Conservation (phyloP, 179 eudicot genomes). For the Silene vulgaris region DNA sequence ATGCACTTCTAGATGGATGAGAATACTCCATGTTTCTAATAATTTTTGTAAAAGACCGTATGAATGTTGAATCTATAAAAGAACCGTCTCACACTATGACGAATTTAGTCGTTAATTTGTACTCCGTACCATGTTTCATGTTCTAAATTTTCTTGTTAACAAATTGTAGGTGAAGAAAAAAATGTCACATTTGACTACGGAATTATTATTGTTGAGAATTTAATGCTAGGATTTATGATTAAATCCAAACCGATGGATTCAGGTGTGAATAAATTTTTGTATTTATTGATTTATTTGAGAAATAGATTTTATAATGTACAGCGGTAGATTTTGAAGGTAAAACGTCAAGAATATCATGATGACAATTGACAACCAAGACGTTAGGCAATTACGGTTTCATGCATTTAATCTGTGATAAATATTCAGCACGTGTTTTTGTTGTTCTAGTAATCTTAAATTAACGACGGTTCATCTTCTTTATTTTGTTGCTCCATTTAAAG, state of each 20-base stretch:
- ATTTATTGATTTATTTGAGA: constrained; percentile 1
- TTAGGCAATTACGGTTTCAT: not conserved
- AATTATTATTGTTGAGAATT: constrained; percentile 10
- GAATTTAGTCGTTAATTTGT: too few species aligned
- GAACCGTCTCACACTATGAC: too few species aligned
- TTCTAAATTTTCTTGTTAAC: too few species aligned
- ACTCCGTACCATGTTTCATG: too few species aligned
- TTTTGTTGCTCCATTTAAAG: not conserved
- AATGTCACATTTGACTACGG: constrained; percentile 8
- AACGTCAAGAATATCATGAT: not conserved
- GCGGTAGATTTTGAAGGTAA: not conserved
- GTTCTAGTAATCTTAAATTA: not conserved
- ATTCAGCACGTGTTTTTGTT: too few species aligned
- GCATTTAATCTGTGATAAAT: not conserved
- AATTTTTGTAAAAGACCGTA: too few species aligned
- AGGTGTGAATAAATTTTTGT: not conserved
- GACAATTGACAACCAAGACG: not conserved
- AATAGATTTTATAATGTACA: not conserved
- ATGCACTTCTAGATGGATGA: not conserved
- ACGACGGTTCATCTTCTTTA: not conserved
- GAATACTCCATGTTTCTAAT: not conserved
- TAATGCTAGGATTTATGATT: not conserved
- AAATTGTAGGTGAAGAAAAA: not conserved
- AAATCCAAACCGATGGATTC: too few species aligned
- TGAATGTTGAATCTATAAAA: too few species aligned